These are phyloP conservation scores for Metschnikowia gelsemii DNA, from an alignment of 805 yeast genomes.

Conservation along the genomic window DNA sequence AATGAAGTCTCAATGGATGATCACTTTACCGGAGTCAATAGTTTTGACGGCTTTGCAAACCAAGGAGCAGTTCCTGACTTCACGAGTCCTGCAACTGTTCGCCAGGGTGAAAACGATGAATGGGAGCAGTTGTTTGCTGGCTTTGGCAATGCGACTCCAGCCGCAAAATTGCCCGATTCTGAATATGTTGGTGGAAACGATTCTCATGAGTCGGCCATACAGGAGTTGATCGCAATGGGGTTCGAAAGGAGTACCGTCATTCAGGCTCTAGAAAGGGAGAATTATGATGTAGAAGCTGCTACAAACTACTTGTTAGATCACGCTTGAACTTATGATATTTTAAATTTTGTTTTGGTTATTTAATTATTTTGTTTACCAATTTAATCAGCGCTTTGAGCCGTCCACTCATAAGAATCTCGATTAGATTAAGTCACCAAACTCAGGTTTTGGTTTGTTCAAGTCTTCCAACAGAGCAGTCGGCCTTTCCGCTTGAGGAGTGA, in stretches of 20 bases:
- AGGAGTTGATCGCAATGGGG: constrained; percentile 88
- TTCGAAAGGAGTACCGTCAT: constrained; percentile 65
- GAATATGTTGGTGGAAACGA: constrained; percentile 7
- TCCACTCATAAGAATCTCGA: not conserved
- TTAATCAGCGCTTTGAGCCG: not conserved
- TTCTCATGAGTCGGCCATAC: constrained; percentile 58
- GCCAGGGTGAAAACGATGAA: constrained; percentile 56
- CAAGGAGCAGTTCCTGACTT: constrained; percentile 17
- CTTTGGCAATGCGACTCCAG: constrained; percentile 53
- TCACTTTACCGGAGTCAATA: constrained; percentile 42
- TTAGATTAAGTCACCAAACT: constrained; percentile 10
- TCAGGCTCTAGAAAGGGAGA: constrained; percentile 63
- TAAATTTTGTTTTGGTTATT: not conserved
- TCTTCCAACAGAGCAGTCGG: constrained; percentile 39
- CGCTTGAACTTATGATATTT: constrained; percentile 38
- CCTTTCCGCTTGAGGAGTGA: constrained; percentile 40
- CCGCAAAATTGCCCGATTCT: not conserved
- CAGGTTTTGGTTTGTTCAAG: constrained; percentile 29
- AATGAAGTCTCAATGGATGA: constrained; percentile 32
- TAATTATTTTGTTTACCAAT: not conserved
- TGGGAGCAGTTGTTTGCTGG: constrained; percentile 96
- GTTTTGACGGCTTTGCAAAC: constrained; percentile 14
- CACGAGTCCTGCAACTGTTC: constrained; percentile 5
- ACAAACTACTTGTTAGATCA: constrained; percentile 78
- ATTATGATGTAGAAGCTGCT: constrained; percentile 83